These are phyloP conservation scores for Termitomyces sp. DNA, from an alignment of 768 basidiomycete species.

Conservation along the genomic window DNA sequence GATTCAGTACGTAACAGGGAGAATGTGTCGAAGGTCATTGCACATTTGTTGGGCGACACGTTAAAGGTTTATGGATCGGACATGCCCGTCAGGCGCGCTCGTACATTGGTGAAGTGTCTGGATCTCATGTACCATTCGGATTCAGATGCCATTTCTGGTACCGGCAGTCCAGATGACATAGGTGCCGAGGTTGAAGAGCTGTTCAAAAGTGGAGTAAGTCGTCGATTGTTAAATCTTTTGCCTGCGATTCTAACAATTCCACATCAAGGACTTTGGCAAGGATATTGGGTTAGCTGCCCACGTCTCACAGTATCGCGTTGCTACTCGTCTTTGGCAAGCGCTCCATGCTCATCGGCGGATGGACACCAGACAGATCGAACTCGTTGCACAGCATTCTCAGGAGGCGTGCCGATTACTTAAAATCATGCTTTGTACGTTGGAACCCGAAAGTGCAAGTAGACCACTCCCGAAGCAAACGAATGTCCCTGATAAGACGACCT, in stretches of 20 bases:
- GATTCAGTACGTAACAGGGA: slow-evolving; percentile 54
- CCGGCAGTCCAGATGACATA: slow-evolving; percentile 28
- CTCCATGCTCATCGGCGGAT: slow-evolving; percentile 60
- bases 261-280: slow-evolving; percentile 24
- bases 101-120: slow-evolving; percentile 49
- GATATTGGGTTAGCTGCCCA: slow-evolving; percentile 29
- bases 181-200: slow-evolving; percentile 36
- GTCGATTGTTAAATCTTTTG: neutral
- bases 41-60: slow-evolving; percentile 40
- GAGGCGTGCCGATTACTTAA: slow-evolving; percentile 47
- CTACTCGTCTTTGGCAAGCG: slow-evolving; percentile 62
- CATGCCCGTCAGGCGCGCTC: slow-evolving; percentile 55
- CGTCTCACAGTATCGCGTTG: slow-evolving; percentile 43
- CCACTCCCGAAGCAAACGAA: slow-evolving; percentile 17
- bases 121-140: slow-evolving; percentile 42
- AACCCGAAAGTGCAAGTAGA: slow-evolving; percentile 19
- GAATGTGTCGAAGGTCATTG: slow-evolving; percentile 35
- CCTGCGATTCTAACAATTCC: neutral
- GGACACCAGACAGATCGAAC: slow-evolving; percentile 34
- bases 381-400: slow-evolving; percentile 47
- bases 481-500: slow-evolving; percentile 14
- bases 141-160: slow-evolving; percentile 15
- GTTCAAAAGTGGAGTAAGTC: slow-evolving; percentile 34
- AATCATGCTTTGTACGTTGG: slow-evolving; percentile 20
- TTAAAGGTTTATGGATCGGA: slow-evolving; percentile 41